Percentiles rank a stretch among this genome's conserved stretches.
phyloP scores from a whole-genome alignment of 257 asterid genomes.

The Salvia miltiorrhiza region DNA sequence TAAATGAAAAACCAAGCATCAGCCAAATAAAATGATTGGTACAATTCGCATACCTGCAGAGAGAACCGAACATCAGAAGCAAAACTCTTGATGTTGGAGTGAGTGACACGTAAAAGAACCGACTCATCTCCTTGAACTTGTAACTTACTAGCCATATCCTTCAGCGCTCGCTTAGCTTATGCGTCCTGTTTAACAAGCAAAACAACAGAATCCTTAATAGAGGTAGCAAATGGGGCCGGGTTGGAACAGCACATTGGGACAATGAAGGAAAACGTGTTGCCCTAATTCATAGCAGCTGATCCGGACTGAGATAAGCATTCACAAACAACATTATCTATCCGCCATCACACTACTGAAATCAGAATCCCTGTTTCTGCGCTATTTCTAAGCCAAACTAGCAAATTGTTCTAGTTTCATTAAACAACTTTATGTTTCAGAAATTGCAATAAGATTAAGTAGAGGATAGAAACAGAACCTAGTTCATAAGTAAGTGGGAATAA shows the following conservation, averaged over 20 bases:
- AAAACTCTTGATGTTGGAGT: conserved; percentile 85
- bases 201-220: neutral
- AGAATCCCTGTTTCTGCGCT: conserved; percentile 5
- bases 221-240: neutral
- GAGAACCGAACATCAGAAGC: conserved; percentile 70
- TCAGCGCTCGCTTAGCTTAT: neutral
- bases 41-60: conserved; percentile 45
- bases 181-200: conserved; percentile 11
- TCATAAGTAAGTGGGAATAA: neutral
- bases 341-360: neutral
- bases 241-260: neutral
- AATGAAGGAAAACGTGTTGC: neutral
- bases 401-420: too few species aligned
- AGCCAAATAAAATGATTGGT: neutral
- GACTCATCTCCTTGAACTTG: conserved; percentile 77
- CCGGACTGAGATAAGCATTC: neutral
- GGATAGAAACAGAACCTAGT: neutral
- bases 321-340: neutral
- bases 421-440: too few species aligned
- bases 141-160: conserved; percentile 52
- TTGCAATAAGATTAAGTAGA: neutral
- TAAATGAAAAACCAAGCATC: neutral
- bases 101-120: conserved; percentile 64
- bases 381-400: neutral
- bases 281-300: neutral